Evolutionary conservation across 192 early-diverging fungal species (phyloP).

Genomic region (Coemansia sp.): DNA sequence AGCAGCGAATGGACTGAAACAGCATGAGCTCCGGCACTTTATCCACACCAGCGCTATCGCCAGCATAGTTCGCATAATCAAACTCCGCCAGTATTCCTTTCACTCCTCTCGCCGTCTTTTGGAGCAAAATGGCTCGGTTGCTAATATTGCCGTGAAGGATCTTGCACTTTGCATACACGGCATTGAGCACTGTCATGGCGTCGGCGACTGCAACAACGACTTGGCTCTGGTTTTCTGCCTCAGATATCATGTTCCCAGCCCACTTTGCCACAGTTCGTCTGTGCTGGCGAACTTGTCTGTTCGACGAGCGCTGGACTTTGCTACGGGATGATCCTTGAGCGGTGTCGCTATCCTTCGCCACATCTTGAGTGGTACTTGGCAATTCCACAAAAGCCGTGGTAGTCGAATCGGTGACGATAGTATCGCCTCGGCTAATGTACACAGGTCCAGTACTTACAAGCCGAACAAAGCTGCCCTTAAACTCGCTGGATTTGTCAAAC

Average conservation of each 20-base stretch:
- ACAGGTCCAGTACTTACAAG: not conserved
- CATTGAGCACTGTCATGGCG: not conserved
- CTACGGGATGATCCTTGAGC: no score
- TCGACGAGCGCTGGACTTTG: no score
- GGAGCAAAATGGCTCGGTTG: not conserved
- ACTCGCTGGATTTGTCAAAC: not conserved
- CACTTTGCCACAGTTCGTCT: no score
- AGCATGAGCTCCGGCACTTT: not conserved
- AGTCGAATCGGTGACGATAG: not conserved
- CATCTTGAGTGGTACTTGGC: not conserved
- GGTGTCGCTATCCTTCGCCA: not conserved
- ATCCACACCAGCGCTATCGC: not conserved
- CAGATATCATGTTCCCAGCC: no score
- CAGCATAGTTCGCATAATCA: not conserved
- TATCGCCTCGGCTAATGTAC: not conserved
- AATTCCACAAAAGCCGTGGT: not conserved
- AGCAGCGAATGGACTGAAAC: conserved; percentile 23
- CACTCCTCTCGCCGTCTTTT: not conserved
- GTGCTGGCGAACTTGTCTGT: not conserved
- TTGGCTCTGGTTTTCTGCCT: not conserved
- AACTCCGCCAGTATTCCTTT: conserved; percentile 21
- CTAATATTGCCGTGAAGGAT: not conserved
- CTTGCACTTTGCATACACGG: not conserved
- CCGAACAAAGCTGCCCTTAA: not conserved
- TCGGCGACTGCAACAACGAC: not conserved